Evolutionary conservation across 2,329 filamentous ascomycete species (phyloP), one percentile per base, ranked within the genome.

Genomic region (Aureobasidium subglaciale): DNA sequence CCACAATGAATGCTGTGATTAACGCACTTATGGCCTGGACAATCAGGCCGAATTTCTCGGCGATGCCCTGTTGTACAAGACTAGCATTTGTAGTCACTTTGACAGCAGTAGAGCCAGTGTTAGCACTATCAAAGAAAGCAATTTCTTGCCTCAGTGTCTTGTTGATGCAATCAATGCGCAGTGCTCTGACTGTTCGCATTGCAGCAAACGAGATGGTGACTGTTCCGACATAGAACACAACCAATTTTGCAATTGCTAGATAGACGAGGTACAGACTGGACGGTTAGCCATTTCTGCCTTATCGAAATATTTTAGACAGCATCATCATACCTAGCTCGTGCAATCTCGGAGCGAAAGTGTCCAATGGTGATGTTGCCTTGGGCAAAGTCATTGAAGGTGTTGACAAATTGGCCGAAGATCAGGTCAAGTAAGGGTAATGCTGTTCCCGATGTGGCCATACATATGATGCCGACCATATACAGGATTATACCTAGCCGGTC

Each of bases 271-370:
- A 60, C 7, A 86, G 67, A 40, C 82, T 85, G 43, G 63, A 64
- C 82, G 18, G 29, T 46, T 20, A 46, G 43, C 22, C n/a, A n/a
- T n/a, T n/a, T n/a, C n/a, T n/a, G n/a, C n/a, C n/a, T n/a, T n/a
- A n/a, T n/a, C n/a, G n/a, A n/a, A n/a, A n/a, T n/a, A n/a, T n/a
- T n/a, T n/a, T n/a, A n/a, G n/a, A n/a, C n/a, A n/a, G n/a, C n/a
- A n/a, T n/a, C n/a, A n/a, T 96, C 95, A 73, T 93, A 96, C 18
- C 89, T 88, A n/a, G 95, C 84, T 0, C 90, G 96, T 22, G 83
- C 80, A 58, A 95, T 75, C 58, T 83, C 73, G 55, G 73, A 60
- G 49, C 78, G 76, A 70, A 93, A 93, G 0, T 75, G 71, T 35
- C 75, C 65, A 40, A 78, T 78, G 1, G 70, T 66, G 16, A 79